Base-by-base conservation (phyloP, 2,329 filamentous ascomycete species). In the Trichoderma brevicompactum region DNA sequence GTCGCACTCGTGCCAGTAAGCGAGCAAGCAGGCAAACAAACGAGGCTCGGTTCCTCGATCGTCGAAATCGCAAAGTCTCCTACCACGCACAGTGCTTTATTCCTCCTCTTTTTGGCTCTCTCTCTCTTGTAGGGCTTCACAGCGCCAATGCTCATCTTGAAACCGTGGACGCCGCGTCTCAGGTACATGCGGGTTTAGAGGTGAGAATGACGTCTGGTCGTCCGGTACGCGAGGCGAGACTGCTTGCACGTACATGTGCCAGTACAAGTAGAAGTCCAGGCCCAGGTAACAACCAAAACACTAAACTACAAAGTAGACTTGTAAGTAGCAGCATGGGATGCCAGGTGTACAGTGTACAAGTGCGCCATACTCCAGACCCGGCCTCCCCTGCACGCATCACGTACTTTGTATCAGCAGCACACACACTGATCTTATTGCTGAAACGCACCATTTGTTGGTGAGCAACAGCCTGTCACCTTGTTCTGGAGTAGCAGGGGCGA, bases 361-460 rank as follows among this genome's bases (percentile, higher is more conserved):
- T 32, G n/a, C 12, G 13, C 9, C 23, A 15, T 15, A 8, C 48
- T 28, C 23, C 23, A 28, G 23, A 28, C 23, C 23, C 23, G 23
- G 28, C 32, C 3, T n/a, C 38, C 40, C 23, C 44, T 10, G 40
- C 23, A 28, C 28, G 53, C 43, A 52, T 17, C n/a, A 17, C 12
- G 32, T 52, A 52, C 38, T 15, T 32, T 23, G 32, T 54, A 46
- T 63, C 59, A 63, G 36, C 52, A 41, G 23, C 59, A 53, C 59
- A 53, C 59, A 36, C 34, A 53, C 36, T 23, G 48, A 53, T 28
- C 23, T 28, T 23, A 10, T 34, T 19, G 49, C 59, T 63, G 59
- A 63, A 63, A 63, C 59, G 49, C 59, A 63, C 59, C 59, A 63
- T 53, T 54, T 54, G 59, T 23, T 54, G 50, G 36, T 41, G 36